Evolutionary conservation across 1,139 yeast genomes (phyloP), one percentile per base, ranked within the genome.

Genomic region (Meyerozyma sp.): DNA sequence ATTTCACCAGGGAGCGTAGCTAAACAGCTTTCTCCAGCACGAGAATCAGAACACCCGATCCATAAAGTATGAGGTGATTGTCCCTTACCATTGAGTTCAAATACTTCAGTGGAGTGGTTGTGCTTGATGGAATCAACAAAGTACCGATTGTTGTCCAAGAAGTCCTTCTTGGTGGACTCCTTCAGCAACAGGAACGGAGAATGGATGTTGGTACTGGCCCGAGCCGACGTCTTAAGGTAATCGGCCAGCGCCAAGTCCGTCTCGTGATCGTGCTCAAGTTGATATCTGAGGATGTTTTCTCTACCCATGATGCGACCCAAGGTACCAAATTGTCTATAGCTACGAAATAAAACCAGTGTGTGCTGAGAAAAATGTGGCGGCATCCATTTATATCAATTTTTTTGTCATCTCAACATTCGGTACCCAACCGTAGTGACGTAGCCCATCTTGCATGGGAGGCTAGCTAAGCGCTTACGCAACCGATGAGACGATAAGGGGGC

Each of bases 31-130:
- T 93, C 97, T 43, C 91, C 87, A 46, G 87, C 88, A 54, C 98
- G 81, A 10, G 97, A 89, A 63, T 93, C 98, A 5, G 95, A 82
- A 63, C 98, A 93, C 4, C 98, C 97, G 49, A 93, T 85, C 95
- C 97, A 91, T 45, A 93, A 70, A 9, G 97, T 89, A 63, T 90
- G 95, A 16, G 98, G 98, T 14, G 81, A 65, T 65, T 93, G 98
- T 43, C 98, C 98, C 59, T 79, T 73, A 1, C 82, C 93, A 56
- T 90, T 88, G 45, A 78, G 59, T 41, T 80, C 81, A 59, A 90
- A 81, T 13, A 90, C 68, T 48, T 66, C 61, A 32, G 73, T 70
- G 2, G 95, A 89, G 56, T 84, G 79, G 44, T 75, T 71, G 34
- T 70, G 69, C 44, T 78, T 76, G 49, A 84, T 72, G 36, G 77